Conservation (phyloP, 345 rosid species). For the Rhizophora apiculata region DNA sequence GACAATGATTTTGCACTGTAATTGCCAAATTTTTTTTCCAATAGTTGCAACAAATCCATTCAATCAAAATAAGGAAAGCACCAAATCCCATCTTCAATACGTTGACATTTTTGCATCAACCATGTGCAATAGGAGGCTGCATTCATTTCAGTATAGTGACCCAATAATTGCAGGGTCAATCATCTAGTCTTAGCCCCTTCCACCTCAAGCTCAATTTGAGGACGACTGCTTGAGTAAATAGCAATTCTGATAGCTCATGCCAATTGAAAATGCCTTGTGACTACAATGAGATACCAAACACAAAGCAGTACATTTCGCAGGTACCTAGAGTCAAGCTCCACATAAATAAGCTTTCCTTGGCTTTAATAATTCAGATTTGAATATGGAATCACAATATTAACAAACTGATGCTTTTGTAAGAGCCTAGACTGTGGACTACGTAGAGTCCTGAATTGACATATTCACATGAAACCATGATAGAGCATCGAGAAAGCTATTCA, state of each 20-base stretch:
- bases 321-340: constrained; percentile 21
- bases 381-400: constrained; percentile 30
- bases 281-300: background rate
- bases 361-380: constrained; percentile 30
- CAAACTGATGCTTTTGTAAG: constrained; percentile 22
- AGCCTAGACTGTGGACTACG: constrained; percentile 26
- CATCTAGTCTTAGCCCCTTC: background rate
- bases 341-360: constrained; percentile 27
- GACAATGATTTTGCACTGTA: background rate
- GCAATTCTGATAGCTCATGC: background rate
- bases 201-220: background rate
- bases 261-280: background rate
- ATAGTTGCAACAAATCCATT: too few species aligned
- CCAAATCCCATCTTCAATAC: too few species aligned
- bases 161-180: background rate
- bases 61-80: too few species aligned
- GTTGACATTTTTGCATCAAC: background rate
- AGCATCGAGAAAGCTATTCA: constrained; percentile 18
- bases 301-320: constrained; percentile 10
- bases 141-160: background rate
- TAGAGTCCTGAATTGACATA: constrained; percentile 27
- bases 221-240: background rate
- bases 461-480: constrained; percentile 35
- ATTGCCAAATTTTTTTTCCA: too few species aligned
- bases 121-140: background rate